Percentiles rank a stretch among this genome's conserved stretches.
Conservation (phyloP, 805 yeast species). For the Kodamaea neixiangensis region DNA sequence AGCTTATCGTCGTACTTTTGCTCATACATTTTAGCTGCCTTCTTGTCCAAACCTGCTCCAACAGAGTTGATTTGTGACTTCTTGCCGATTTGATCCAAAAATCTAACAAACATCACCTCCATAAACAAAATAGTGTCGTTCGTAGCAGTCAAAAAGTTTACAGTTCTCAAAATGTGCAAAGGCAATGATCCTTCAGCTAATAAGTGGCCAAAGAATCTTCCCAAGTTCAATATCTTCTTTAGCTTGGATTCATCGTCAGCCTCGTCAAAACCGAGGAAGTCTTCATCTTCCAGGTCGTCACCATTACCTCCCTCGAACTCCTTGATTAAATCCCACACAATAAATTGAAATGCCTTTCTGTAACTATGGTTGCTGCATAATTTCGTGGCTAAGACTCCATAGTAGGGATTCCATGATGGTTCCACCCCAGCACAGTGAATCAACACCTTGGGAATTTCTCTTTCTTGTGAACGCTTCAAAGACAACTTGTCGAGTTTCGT, state of each 20-base stretch:
- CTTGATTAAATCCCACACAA: slow-evolving; percentile 82
- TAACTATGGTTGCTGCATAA: slow-evolving; percentile 73
- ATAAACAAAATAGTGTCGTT: slow-evolving; percentile 66
- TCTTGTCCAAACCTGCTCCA: slow-evolving; percentile 43
- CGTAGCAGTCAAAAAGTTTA: slow-evolving; percentile 70
- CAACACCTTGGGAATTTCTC: slow-evolving; percentile 84
- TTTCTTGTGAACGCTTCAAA: slow-evolving; percentile 74
- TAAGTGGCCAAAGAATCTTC: slow-evolving; percentile 76
- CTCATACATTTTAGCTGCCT: slow-evolving; percentile 29
- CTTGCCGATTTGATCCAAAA: slow-evolving; percentile 65
- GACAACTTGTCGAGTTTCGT: slow-evolving; percentile 77
- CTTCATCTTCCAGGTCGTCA: slow-evolving; percentile 47
- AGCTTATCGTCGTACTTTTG: slow-evolving; percentile 48
- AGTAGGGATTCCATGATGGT: slow-evolving; percentile 84
- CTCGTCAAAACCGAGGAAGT: slow-evolving; percentile 36
- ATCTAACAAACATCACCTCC: slow-evolving; percentile 70
- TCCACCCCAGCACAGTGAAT: slow-evolving; percentile 87
- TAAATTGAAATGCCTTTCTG: slow-evolving; percentile 84
- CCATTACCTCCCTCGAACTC: slow-evolving; percentile 56
- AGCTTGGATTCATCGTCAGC: slow-evolving; percentile 57
- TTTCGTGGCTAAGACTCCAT: slow-evolving; percentile 75
- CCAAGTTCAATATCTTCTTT: slow-evolving; percentile 66
- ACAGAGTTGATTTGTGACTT: slow-evolving; percentile 52
- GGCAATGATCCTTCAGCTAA: slow-evolving; percentile 74
- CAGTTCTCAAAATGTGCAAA: slow-evolving; percentile 68